These are phyloP conservation scores for Diaporthe velutina DNA, from an alignment of 2,329 filamentous ascomycete species.

Conservation along the genomic window DNA sequence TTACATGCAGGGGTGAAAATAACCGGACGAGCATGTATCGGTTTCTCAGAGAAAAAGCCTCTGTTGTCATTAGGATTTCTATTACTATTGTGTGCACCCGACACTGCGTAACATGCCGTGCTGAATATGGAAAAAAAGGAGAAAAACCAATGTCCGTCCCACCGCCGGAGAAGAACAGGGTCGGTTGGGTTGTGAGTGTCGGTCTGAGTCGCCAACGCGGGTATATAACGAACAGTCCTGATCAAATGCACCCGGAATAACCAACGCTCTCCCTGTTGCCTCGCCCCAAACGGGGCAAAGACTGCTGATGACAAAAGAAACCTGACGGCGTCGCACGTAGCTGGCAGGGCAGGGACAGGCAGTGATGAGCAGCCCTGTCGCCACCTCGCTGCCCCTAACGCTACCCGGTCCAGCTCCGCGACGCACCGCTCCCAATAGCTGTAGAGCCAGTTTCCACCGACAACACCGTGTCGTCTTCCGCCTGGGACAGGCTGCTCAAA, in stretches of 20 bases:
- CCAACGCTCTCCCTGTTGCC: constrained; percentile 26
- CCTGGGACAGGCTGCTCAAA: background rate
- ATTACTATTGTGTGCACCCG: constrained; percentile 19
- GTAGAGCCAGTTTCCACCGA: constrained; percentile 13
- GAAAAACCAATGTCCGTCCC: constrained; percentile 21
- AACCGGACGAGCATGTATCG: background rate
- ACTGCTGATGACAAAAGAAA: constrained; percentile 34
- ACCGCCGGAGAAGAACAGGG: background rate
- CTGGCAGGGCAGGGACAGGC: constrained; percentile 2
- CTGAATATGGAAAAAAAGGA: background rate
- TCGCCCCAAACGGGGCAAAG: background rate
- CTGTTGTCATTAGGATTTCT: constrained; percentile 27
- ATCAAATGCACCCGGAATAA: constrained; percentile 33
- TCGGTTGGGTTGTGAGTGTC: constrained; percentile 1
- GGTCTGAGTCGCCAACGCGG: constrained; percentile 28
- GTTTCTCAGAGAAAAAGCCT: background rate
- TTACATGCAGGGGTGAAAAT: too few species aligned
- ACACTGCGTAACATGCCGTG: constrained; percentile 22
- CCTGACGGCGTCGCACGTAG: background rate
- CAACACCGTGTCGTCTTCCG: background rate
- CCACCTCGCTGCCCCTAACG: constrained; percentile 22
- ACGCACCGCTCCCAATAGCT: constrained; percentile 22
- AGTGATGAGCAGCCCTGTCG: background rate
- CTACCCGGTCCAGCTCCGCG: constrained; percentile 33
- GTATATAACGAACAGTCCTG: constrained; percentile 36